A percentile compares a stretch with the other conserved stretches of the same genome.
Conservation (phyloP, 2,329 filamentous ascomycete species). For the Plectosphaerella sp. region DNA sequence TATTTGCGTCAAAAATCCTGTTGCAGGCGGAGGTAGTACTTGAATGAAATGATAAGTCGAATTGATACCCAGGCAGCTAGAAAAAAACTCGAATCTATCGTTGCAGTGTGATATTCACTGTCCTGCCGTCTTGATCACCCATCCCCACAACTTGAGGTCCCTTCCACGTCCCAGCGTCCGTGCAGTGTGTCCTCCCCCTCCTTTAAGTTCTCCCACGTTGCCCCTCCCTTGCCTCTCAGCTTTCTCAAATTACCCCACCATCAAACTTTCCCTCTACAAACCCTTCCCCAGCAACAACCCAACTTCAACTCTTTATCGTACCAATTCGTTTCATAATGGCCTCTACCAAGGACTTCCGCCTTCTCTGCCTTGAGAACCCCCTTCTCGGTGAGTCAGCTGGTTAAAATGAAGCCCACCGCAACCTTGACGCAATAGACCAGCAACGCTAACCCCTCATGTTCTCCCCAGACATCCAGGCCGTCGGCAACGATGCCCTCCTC, state of each 20-base stretch:
- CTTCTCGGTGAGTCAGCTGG: conserved; percentile 66
- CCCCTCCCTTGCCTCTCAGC: conserved; percentile 3
- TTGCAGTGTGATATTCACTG: too few species aligned
- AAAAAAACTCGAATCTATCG: too few species aligned
- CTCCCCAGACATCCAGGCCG: conserved; percentile 77
- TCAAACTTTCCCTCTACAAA: conserved; percentile 19
- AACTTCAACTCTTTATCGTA: conserved; percentile 11
- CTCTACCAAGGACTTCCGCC: conserved; percentile 72
- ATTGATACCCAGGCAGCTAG: too few species aligned
- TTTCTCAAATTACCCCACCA: conserved; percentile 19
- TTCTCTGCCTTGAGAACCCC: conserved; percentile 95
- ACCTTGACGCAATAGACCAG: neutral
- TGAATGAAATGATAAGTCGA: too few species aligned
- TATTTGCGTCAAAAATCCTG: too few species aligned
- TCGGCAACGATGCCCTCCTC: conserved; percentile 77
- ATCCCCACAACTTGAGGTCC: neutral
- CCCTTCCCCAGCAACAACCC: conserved; percentile 17
- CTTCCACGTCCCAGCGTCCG: neutral
- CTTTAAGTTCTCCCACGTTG: conserved; percentile 8
- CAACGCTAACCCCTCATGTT: conserved; percentile 5
- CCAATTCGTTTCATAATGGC: conserved; percentile 51
- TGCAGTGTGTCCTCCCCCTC: conserved; percentile 2
- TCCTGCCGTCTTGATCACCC: too few species aligned
- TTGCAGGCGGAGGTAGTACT: too few species aligned
- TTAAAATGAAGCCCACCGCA: neutral